phyloP scores from a whole-genome alignment of 768 basidiomycete genomes.

The Flagelloscypha sp. region DNA sequence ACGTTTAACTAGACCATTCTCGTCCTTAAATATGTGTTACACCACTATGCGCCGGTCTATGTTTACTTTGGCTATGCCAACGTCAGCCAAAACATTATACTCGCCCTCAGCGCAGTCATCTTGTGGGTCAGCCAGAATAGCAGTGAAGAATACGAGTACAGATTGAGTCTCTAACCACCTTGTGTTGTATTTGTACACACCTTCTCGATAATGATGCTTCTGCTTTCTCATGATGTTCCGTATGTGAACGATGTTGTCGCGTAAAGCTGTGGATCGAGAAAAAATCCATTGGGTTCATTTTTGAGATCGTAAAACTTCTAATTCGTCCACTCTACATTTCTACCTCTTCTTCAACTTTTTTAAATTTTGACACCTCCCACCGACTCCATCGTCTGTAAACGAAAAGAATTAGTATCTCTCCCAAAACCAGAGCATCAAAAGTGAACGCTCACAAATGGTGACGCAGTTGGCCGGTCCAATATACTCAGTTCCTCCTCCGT shows the following conservation, averaged over 20 bases:
- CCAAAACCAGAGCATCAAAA: not conserved
- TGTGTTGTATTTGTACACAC: too few relatives aligned
- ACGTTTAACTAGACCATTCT: constrained; percentile 43
- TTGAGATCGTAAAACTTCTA: too few relatives aligned
- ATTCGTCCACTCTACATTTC: too few relatives aligned
- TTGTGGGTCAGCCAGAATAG: constrained; percentile 67
- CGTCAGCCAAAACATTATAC: constrained; percentile 57
- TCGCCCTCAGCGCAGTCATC: constrained; percentile 55
- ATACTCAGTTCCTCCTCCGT: constrained; percentile 70
- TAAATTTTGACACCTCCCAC: too few relatives aligned
- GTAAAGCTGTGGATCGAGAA: too few relatives aligned
- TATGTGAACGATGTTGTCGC: too few relatives aligned
- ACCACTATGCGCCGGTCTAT: constrained; percentile 44
- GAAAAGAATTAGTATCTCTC: not conserved
- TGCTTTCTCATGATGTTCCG: too few relatives aligned
- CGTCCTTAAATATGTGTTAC: constrained; percentile 63
- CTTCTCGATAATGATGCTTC: too few relatives aligned
- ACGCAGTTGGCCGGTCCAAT: constrained; percentile 87
- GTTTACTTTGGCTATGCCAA: constrained; percentile 66
- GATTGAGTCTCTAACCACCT: constrained; percentile 36
- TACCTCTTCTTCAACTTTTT: too few relatives aligned
- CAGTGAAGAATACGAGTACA: constrained; percentile 65
- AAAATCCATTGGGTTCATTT: too few relatives aligned
- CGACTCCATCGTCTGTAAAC: constrained; percentile 33
- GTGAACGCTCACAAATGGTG: constrained; percentile 59